phyloP scores from a whole-genome alignment of 2,329 filamentous ascomycete genomes.

The Blastomyces silverae region DNA sequence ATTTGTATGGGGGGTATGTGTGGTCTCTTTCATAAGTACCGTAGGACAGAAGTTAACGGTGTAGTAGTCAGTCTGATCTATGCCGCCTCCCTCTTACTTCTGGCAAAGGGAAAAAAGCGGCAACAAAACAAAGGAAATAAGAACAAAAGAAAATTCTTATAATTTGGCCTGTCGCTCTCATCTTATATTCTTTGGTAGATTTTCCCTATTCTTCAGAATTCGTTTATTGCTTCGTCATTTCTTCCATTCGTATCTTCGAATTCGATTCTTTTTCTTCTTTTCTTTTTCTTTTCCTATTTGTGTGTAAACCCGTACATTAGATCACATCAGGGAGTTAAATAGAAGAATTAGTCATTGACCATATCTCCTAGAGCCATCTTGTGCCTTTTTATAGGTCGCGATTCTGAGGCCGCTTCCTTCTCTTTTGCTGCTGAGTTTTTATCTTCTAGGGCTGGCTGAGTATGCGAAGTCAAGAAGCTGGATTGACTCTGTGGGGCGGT shows the following conservation, averaged over 20 bases:
- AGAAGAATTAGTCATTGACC: slow-evolving; percentile 19
- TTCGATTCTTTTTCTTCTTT: not conserved
- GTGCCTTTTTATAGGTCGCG: slow-evolving; percentile 18
- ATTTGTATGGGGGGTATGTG: not conserved
- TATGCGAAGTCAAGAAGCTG: slow-evolving; percentile 11
- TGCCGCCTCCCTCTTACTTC: not conserved
- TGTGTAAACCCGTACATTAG: not conserved
- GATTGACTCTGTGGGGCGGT: slow-evolving; percentile 3
- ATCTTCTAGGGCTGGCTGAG: slow-evolving; percentile 6
- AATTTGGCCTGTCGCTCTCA: not conserved
- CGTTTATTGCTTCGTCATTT: not conserved
- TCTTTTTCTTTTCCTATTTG: no score
- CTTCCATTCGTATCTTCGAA: not conserved
- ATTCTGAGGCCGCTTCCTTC: slow-evolving; percentile 6
- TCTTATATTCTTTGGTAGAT: not conserved
- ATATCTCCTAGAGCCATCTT: slow-evolving; percentile 23
- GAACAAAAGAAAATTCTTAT: not conserved
- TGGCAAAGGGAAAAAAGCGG: not conserved
- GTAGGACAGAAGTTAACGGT: not conserved
- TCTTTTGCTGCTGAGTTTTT: slow-evolving; percentile 5
- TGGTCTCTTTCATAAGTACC: not conserved
- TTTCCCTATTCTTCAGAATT: not conserved
- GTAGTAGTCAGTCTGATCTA: not conserved
- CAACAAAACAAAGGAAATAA: not conserved
- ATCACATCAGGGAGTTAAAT: not conserved